Evolutionary conservation across 441 rosid species (phyloP).

Genomic region (Populus tomentosa): DNA sequence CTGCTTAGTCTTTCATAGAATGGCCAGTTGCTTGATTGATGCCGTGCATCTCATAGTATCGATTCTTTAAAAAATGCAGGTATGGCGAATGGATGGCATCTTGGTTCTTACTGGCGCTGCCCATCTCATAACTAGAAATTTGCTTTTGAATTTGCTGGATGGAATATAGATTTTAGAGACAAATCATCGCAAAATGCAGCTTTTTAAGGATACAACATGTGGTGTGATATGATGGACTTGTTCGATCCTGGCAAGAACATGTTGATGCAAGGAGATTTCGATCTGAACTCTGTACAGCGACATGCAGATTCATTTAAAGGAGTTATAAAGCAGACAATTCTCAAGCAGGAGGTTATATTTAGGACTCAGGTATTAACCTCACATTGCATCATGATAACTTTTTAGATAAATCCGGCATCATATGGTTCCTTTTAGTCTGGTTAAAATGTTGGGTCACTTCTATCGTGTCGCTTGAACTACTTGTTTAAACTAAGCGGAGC

Average conservation of each 20-base stretch:
- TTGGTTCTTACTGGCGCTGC: neutral
- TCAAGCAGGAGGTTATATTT: conserved; percentile 39
- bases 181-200: neutral
- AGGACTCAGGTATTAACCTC: conserved; percentile 39
- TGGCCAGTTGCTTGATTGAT: neutral
- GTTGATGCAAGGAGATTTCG: conserved; percentile 33
- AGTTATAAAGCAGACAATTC: conserved; percentile 35
- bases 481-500: conserved; percentile 5
- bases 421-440: conserved; percentile 3
- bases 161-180: conserved; percentile 1
- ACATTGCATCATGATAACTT: neutral
- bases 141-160: neutral
- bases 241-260: conserved; percentile 19
- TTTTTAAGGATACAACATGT: conserved; percentile 4
- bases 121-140: neutral
- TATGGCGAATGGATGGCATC: neutral
- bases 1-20: neutral
- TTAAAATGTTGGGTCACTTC: neutral
- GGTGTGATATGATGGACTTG: conserved; percentile 10
- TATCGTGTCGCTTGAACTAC: neutral
- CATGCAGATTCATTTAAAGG: conserved; percentile 26
- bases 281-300: conserved; percentile 27
- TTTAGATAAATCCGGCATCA: neutral
- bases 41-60: neutral
- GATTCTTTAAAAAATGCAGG: neutral